Percentiles rank a stretch among this genome's conserved stretches.
These are phyloP conservation scores for Russula sp. DNA, from an alignment of 768 basidiomycete genomes.

Conservation along the genomic window DNA sequence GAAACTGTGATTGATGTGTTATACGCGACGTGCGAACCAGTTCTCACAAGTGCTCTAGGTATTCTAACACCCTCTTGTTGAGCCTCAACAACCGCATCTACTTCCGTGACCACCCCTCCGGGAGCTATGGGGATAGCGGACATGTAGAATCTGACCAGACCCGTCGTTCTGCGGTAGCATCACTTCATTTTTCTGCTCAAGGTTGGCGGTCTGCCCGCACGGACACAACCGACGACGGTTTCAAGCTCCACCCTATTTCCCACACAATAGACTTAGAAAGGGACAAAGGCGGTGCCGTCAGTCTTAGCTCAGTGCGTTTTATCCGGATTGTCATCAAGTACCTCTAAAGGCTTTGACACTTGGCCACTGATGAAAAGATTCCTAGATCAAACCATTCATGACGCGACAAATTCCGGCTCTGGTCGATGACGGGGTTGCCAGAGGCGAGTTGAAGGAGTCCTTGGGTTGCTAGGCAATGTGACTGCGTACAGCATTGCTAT, in stretches of 20 bases:
- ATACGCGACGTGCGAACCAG: not conserved
- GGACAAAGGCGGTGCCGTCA: not conserved
- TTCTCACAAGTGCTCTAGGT: constrained; percentile 6
- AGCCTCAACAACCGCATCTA: constrained; percentile 26
- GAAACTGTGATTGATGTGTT: constrained; percentile 16
- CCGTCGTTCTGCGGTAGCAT: not conserved
- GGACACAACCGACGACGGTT: not conserved
- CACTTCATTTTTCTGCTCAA: not conserved
- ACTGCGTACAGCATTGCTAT: too few relatives aligned
- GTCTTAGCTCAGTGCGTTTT: not conserved
- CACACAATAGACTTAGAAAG: not conserved
- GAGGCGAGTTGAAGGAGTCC: too few relatives aligned
- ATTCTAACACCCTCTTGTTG: constrained; percentile 28
- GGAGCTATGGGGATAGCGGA: not conserved
- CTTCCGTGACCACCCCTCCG: constrained; percentile 11
- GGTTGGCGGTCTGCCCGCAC: not conserved
- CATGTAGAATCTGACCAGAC: not conserved
- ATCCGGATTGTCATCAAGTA: not conserved
- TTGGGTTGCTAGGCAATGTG: too few relatives aligned
- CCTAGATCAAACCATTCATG: too few relatives aligned
- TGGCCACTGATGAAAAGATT: not conserved
- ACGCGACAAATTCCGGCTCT: too few relatives aligned
- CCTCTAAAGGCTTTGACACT: not conserved
- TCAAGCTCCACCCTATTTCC: not conserved
- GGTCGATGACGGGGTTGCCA: too few relatives aligned